A percentile compares a stretch with the other conserved stretches of the same genome.
phyloP scores from a whole-genome alignment of 805 yeast species.

The Teunomyces barrocoloradensis region DNA sequence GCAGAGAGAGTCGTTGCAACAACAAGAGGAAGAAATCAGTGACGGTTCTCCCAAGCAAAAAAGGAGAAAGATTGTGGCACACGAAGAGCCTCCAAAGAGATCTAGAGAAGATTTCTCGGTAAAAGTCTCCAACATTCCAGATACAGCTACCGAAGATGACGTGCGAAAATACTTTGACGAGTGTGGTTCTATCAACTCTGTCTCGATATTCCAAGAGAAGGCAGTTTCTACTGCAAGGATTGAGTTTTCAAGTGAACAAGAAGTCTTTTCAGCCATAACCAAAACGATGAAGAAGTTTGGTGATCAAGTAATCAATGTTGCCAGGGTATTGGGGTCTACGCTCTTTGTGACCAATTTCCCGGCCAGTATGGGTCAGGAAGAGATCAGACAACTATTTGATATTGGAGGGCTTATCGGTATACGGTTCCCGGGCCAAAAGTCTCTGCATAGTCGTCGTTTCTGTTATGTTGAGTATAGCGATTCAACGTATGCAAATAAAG shows the following conservation, averaged over 20 bases:
- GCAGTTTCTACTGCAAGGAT: slow-evolving; percentile 44
- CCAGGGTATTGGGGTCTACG: slow-evolving; percentile 46
- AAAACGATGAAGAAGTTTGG: slow-evolving; percentile 50
- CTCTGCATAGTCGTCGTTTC: slow-evolving; percentile 59
- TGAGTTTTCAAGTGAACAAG: slow-evolving; percentile 51
- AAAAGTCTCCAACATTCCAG: slow-evolving; percentile 49
- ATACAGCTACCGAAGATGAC: slow-evolving; percentile 33
- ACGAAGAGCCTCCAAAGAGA: slow-evolving; percentile 22
- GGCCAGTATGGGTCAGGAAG: slow-evolving; percentile 42
- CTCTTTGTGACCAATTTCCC: slow-evolving; percentile 78
- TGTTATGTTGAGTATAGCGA: slow-evolving; percentile 63
- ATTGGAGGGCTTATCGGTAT: slow-evolving; percentile 46
- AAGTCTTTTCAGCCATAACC: slow-evolving; percentile 58
- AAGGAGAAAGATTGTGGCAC: not conserved
- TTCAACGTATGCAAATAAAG: slow-evolving; percentile 42
- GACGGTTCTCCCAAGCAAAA: not conserved
- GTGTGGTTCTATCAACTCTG: slow-evolving; percentile 54
- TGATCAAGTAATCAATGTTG: slow-evolving; percentile 44
- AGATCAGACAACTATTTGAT: slow-evolving; percentile 41
- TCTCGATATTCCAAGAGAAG: slow-evolving; percentile 19
- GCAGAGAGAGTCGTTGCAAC: slow-evolving; percentile 7
- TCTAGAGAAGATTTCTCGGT: slow-evolving; percentile 62
- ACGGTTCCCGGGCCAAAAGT: slow-evolving; percentile 62
- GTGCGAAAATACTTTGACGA: slow-evolving; percentile 48
- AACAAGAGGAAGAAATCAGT: not conserved